A percentile compares a stretch with the other conserved stretches of the same genome.
Evolutionary conservation across 208 protist species (phyloP).

Genomic region (Tetramitus jugosus): DNA sequence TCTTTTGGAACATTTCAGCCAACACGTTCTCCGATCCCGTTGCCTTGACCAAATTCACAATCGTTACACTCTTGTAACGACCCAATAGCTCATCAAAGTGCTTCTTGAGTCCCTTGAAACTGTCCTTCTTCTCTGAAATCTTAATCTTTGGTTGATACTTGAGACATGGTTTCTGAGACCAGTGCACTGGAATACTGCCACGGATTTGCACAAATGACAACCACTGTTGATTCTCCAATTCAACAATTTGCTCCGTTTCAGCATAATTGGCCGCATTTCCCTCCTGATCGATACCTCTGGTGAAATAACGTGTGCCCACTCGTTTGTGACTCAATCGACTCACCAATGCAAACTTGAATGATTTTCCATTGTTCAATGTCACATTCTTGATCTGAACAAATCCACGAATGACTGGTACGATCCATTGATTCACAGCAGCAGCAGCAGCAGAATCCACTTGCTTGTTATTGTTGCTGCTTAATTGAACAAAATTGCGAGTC

Average conservation of each 20-base stretch:
- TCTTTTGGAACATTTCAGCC: too few relatives aligned
- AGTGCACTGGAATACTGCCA: slow-evolving; percentile 64
- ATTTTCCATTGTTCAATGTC: background rate
- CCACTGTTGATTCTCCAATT: slow-evolving; percentile 37
- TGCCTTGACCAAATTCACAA: slow-evolving; percentile 1
- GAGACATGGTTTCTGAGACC: slow-evolving; percentile 51
- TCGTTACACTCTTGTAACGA: background rate
- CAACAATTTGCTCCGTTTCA: slow-evolving; percentile 68
- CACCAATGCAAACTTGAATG: slow-evolving; percentile 24
- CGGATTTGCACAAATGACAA: slow-evolving; percentile 59
- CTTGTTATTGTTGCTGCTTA: too few relatives aligned
- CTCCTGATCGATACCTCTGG: background rate
- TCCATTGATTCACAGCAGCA: too few relatives aligned
- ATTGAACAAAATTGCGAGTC: too few relatives aligned
- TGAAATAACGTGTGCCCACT: background rate
- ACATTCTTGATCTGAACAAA: background rate
- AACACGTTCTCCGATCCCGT: slow-evolving; percentile 2
- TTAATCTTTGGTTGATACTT: slow-evolving; percentile 38
- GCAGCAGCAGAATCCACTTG: too few relatives aligned
- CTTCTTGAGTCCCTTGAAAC: background rate
- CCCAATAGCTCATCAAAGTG: background rate
- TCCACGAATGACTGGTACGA: slow-evolving; percentile 8
- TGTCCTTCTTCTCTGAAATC: too few relatives aligned
- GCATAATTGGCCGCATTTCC: slow-evolving; percentile 72
- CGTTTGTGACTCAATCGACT: slow-evolving; percentile 3